Conservation (phyloP, 2,329 filamentous ascomycete species). For the Cercospora zeae-maydis region DNA sequence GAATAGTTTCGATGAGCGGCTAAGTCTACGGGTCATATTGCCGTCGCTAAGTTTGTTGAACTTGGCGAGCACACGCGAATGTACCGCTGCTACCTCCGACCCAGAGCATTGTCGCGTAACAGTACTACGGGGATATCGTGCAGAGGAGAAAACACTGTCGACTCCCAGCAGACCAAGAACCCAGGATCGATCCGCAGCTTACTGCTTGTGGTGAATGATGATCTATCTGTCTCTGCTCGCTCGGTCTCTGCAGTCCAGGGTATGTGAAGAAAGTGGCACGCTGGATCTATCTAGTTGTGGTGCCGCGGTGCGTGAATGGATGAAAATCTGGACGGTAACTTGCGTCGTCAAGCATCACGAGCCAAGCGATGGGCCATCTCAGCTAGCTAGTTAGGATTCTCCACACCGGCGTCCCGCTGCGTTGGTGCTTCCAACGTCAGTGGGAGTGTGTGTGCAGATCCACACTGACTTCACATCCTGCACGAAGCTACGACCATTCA, state of each 20-base stretch:
- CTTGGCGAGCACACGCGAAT: not conserved
- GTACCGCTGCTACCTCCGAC: not conserved
- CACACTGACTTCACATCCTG: conserved; percentile 8
- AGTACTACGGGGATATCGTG: not conserved
- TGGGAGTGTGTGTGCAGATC: not conserved
- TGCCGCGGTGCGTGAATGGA: not conserved
- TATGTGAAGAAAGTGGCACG: not conserved
- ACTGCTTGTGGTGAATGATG: not conserved
- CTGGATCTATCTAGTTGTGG: not conserved
- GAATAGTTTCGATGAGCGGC: not conserved
- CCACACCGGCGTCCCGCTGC: not conserved
- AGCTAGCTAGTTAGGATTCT: not conserved
- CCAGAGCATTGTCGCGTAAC: not conserved
- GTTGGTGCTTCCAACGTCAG: conserved; percentile 8
- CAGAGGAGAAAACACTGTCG: not conserved
- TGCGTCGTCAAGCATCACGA: conserved; percentile 7
- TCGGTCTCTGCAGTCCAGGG: not conserved
- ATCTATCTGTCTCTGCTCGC: not conserved
- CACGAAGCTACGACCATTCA: not conserved
- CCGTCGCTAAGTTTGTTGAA: not conserved
- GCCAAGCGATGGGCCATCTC: not conserved
- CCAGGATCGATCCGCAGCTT: not conserved
- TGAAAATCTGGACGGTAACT: not conserved
- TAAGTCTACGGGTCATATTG: not conserved
- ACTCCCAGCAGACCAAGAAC: not conserved